Base-by-base conservation (phyloP, 257 asterid genomes). In the Fraxinus cuspidata region DNA sequence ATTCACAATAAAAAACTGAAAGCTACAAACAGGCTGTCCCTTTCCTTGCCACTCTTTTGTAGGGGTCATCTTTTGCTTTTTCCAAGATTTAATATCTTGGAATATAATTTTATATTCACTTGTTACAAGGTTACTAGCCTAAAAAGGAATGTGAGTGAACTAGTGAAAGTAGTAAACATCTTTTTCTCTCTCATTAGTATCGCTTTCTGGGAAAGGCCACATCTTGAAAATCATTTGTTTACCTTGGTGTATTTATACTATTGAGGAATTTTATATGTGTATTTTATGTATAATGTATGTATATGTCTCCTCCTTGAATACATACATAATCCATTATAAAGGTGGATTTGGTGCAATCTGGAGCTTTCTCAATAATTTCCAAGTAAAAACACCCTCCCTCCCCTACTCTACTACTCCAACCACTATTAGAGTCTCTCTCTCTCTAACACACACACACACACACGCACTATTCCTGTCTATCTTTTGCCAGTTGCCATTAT, bases 41-140 rank as follows among this genome's bases (percentile, higher is more conserved):
- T 84, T 83, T 90, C 88, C 69, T 77, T 40, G 87, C 91, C 92
- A 87, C 92, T 85, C 87, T 79, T 83, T 77, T 63, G 69, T 85
- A 32, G 64, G 74, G 81, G 76, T 58, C 73, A 69, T 74, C 80
- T 67, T 72, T 83, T 77, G 42, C 81, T 40, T 85, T 80, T 70
- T 71, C 32, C 68, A 64, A 69, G 74, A 79, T 73, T 73, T 79
- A 83, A 74, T 77, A 79, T 74, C 71, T 38, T 72, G 23, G n/a
- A 27, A 38, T 12, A 7, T 28, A 38, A 28, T 58, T 82, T 38
- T 79, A 32, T 77, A 85, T 72, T 78, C 87, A 84, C 84, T 86
- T 83, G 69, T 81, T 34, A 58, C 87, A 80, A 82, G 83, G 81
- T 80, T 79, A 71, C 79, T 79, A 69, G 25, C 91, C 83, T 79